These are phyloP conservation scores for Colletotrichum melonis DNA, from an alignment of 2,329 filamentous ascomycete species.

Conservation along the genomic window DNA sequence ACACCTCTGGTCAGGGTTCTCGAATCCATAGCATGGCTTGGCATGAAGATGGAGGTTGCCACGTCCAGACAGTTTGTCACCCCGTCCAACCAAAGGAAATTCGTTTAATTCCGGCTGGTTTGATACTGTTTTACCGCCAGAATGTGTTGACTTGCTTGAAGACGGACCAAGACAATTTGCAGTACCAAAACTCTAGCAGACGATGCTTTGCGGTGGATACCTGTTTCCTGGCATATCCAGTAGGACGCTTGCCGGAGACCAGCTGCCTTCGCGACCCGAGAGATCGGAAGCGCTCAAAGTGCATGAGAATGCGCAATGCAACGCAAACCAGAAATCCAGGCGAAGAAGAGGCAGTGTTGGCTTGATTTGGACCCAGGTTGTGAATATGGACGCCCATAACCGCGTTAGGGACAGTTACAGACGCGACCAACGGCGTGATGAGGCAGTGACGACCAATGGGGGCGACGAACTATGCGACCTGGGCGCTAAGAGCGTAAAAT, in stretches of 20 bases:
- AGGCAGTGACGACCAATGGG: constrained; percentile 29
- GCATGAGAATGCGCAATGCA: constrained; percentile 38
- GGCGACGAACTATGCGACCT: constrained; percentile 28
- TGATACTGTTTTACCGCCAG: constrained; percentile 15
- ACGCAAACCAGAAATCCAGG: constrained; percentile 2
- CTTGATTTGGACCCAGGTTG: background rate
- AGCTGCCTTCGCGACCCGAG: constrained; percentile 37
- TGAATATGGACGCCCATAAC: constrained; percentile 15
- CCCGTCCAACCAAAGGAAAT: background rate
- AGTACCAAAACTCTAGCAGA: background rate
- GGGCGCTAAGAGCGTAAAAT: constrained; percentile 31
- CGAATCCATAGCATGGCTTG: constrained; percentile 4
- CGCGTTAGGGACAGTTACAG: constrained; percentile 24
- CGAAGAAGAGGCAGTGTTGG: constrained; percentile 13
- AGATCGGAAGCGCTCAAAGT: constrained; percentile 45
- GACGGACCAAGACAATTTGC: background rate
- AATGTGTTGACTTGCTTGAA: background rate
- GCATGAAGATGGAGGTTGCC: background rate
- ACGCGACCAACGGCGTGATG: constrained; percentile 27
- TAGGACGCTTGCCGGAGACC: constrained; percentile 1
- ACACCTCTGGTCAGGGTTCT: background rate
- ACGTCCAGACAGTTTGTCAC: background rate
- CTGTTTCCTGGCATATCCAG: background rate
- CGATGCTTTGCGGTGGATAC: constrained; percentile 11
- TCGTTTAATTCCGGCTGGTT: background rate